Percentiles rank a stretch among this genome's conserved stretches.
These are phyloP conservation scores for Thermothielavioides terrestris DNA, from an alignment of 495 filamentous ascomycete genomes.

Conservation along the genomic window DNA sequence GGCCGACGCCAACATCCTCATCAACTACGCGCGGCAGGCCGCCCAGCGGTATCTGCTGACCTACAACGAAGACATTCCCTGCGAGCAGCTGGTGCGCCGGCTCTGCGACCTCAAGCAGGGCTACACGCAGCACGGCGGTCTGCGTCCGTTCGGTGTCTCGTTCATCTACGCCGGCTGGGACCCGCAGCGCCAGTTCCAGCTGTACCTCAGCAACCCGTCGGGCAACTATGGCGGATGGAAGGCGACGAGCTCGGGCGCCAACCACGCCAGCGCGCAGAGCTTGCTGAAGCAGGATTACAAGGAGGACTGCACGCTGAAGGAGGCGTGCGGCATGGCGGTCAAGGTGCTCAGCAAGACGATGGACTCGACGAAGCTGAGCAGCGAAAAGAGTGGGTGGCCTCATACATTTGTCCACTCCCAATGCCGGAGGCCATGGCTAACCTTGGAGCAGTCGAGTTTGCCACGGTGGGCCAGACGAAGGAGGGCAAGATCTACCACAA, in stretches of 20 bases:
- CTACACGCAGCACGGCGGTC: constrained; percentile 97
- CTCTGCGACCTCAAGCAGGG: constrained; percentile 99
- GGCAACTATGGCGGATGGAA: constrained; percentile 99
- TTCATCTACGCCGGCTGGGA: constrained; percentile 99
- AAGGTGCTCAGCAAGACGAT: constrained; percentile 99
- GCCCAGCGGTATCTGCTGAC: constrained; percentile 96
- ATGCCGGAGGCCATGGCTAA: constrained; percentile 8
- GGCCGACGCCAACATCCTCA: constrained; percentile 97
- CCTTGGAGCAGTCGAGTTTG: constrained; percentile 73
- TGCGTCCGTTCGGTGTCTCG: constrained; percentile 94
- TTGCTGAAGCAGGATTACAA: constrained; percentile 99
- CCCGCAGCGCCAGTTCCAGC: constrained; percentile 88
- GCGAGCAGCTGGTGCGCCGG: constrained; percentile 93
- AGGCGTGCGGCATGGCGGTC: constrained; percentile 94
- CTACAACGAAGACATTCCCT: constrained; percentile 99
- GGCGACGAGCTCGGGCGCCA: constrained; percentile 93
- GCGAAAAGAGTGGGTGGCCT: constrained; percentile 76
- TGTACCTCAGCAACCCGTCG: constrained; percentile 99
- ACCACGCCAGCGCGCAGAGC: constrained; percentile 96
- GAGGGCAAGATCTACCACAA: constrained; percentile 95
- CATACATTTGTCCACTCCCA: too few relatives aligned
- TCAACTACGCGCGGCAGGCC: constrained; percentile 96
- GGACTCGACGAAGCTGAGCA: constrained; percentile 97
- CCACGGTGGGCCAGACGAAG: constrained; percentile 91
- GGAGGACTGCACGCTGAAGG: constrained; percentile 90